These are phyloP conservation scores for Parascedosporium putredinis DNA, from an alignment of 2,329 filamentous ascomycete genomes.

Conservation along the genomic window DNA sequence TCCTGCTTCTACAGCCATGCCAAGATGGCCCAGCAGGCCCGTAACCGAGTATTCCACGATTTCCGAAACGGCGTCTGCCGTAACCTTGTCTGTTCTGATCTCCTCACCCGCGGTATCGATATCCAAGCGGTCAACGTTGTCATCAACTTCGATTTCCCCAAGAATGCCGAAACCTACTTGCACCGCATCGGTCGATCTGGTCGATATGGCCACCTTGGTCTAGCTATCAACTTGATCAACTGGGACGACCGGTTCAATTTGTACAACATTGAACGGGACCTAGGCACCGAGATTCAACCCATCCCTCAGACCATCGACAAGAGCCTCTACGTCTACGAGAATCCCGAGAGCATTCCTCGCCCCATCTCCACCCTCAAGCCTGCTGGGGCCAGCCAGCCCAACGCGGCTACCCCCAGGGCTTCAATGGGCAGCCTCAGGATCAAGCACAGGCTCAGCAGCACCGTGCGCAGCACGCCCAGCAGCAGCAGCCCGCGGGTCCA, in stretches of 20 bases:
- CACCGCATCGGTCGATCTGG: slow-evolving; percentile 97
- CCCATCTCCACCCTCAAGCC: slow-evolving; percentile 47
- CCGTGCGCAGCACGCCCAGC: slow-evolving; percentile 9
- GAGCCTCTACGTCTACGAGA: slow-evolving; percentile 95
- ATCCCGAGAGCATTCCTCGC: slow-evolving; percentile 86
- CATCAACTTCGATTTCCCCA: slow-evolving; percentile 99
- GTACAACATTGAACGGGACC: slow-evolving; percentile 95
- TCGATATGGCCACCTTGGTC: slow-evolving; percentile 89
- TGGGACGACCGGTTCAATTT: slow-evolving; percentile 99
- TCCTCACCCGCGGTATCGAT: slow-evolving; percentile 96
- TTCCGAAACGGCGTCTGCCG: slow-evolving; percentile 97
- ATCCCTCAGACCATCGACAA: slow-evolving; percentile 94
- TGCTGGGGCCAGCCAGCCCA: slow-evolving; percentile 16
- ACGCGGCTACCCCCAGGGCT: background rate
- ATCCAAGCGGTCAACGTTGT: slow-evolving; percentile 99
- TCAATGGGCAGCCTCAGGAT: slow-evolving; percentile 15
- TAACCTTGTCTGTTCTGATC: slow-evolving; percentile 94
- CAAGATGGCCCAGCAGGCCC: slow-evolving; percentile 91
- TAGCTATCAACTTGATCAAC: slow-evolving; percentile 98
- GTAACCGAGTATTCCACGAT: slow-evolving; percentile 98
- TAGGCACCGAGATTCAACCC: slow-evolving; percentile 95
- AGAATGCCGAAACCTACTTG: slow-evolving; percentile 97
- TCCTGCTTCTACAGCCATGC: slow-evolving; percentile 99
- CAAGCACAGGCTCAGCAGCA: slow-evolving; percentile 19
- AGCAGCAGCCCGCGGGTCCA: slow-evolving; percentile 17